A percentile compares a stretch with the other conserved stretches of the same genome.
Conservation (phyloP, 441 rosid species). For the Corymbia calophylla region DNA sequence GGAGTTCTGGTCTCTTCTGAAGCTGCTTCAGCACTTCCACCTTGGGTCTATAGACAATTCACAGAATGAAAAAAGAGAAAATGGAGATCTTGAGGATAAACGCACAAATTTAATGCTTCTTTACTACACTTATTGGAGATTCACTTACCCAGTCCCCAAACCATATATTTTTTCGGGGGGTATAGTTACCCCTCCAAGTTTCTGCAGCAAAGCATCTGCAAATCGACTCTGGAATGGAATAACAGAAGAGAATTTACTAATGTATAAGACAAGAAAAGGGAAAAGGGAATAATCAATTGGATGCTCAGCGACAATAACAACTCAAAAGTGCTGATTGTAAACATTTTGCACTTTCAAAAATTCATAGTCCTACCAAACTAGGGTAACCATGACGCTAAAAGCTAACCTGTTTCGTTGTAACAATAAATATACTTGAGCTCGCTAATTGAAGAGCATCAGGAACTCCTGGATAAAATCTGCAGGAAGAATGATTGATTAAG, state of each 20-base stretch:
- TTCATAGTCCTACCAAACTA: neutral
- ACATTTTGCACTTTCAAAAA: neutral
- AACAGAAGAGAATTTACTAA: neutral
- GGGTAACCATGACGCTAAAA: neutral
- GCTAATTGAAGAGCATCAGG: slow-evolving; percentile 83
- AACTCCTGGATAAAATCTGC: slow-evolving; percentile 89
- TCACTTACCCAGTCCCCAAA: slow-evolving; percentile 80
- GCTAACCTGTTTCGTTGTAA: slow-evolving; percentile 80
- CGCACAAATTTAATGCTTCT: neutral
- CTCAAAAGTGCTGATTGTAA: neutral
- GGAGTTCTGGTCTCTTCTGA: slow-evolving; percentile 74
- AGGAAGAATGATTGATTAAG: neutral
- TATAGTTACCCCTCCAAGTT: slow-evolving; percentile 71
- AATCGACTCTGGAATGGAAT: slow-evolving; percentile 52
- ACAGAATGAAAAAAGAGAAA: neutral
- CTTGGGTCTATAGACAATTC: slow-evolving; percentile 53
- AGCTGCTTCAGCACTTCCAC: slow-evolving; percentile 82
- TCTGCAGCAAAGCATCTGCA: slow-evolving; percentile 66
- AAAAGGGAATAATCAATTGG: neutral
- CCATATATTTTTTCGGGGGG: slow-evolving; percentile 75
- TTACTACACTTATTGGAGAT: neutral
- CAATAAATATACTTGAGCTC: slow-evolving; percentile 74
- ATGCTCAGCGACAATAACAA: neutral
- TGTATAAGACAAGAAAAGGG: neutral
- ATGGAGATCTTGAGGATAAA: neutral